Conservation (phyloP, 495 filamentous ascomycete species). For the Hypomontagnella monticulosa region DNA sequence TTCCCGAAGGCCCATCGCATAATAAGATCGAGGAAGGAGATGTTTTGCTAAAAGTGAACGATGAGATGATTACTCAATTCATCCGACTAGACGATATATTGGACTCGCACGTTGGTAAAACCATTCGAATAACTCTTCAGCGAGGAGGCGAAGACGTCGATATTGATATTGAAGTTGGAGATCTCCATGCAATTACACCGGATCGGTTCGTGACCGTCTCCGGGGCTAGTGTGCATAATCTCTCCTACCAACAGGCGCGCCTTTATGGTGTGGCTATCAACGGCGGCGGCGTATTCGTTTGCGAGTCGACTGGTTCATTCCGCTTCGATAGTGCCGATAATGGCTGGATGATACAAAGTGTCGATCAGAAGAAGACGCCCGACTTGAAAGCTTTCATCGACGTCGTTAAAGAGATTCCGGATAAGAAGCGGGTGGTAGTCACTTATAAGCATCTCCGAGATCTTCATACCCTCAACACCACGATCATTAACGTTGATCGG, state of each 20-base stretch:
- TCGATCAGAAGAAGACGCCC: conserved; percentile 89
- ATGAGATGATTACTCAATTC: conserved; percentile 92
- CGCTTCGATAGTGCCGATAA: conserved; percentile 88
- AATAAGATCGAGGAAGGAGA: conserved; percentile 91
- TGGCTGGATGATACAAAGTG: conserved; percentile 89
- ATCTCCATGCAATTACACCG: conserved; percentile 93
- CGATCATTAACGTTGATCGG: conserved; percentile 89
- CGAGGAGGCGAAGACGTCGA: conserved; percentile 89
- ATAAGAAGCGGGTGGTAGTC: conserved; percentile 88
- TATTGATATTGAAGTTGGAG: conserved; percentile 84
- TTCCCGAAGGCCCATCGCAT: conserved; percentile 90
- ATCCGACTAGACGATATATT: conserved; percentile 92
- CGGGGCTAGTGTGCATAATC: conserved; percentile 90
- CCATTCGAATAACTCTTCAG: conserved; percentile 80
- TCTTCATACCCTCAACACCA: conserved; percentile 91
- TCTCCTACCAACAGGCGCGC: conserved; percentile 96
- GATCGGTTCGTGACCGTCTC: conserved; percentile 95
- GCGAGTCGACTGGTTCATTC: conserved; percentile 94
- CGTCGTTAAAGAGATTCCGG: conserved; percentile 88
- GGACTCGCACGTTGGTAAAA: conserved; percentile 82
- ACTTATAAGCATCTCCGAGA: conserved; percentile 96
- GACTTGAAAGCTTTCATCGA: conserved; percentile 90
- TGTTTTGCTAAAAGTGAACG: conserved; percentile 94
- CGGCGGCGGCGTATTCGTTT: conserved; percentile 82
- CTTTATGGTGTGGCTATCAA: conserved; percentile 91